phyloP scores from a whole-genome alignment of 495 filamentous ascomycete genomes.

The Stereocaulon alpinum region DNA sequence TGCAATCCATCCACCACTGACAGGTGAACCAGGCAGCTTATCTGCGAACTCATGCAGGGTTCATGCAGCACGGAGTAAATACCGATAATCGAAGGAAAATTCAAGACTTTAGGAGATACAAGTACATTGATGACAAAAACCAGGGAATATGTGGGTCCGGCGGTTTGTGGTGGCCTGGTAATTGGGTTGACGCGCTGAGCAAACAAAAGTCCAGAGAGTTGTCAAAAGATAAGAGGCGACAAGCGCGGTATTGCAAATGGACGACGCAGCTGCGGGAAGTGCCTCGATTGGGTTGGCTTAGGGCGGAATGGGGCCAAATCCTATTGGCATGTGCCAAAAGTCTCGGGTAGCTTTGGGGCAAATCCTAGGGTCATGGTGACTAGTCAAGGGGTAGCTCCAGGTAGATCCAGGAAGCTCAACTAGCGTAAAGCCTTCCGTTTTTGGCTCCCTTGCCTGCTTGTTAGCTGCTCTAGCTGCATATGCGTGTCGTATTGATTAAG shows the following conservation, averaged over 20 bases:
- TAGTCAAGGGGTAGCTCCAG: too few relatives aligned
- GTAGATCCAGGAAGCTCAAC: too few relatives aligned
- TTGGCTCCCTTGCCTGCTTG: not conserved
- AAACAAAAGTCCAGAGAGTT: not conserved
- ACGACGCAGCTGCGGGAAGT: not conserved
- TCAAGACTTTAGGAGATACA: not conserved
- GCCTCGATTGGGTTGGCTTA: not conserved
- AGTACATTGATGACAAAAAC: conserved; percentile 1
- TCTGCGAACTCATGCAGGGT: not conserved
- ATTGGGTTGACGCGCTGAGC: conserved; percentile 6
- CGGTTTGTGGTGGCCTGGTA: not conserved
- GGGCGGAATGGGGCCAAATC: too few relatives aligned
- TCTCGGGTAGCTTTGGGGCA: too few relatives aligned
- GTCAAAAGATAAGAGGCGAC: conserved; percentile 12
- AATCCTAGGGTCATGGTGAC: too few relatives aligned
- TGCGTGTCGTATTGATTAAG: conserved; percentile 9
- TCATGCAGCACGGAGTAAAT: not conserved
- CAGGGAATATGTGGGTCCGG: not conserved
- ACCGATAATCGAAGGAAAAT: conserved; percentile 9
- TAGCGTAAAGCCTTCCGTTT: not conserved
- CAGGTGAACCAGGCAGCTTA: not conserved
- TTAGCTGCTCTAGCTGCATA: not conserved
- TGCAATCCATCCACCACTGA: not conserved
- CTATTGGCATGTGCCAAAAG: too few relatives aligned
- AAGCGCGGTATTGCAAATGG: conserved; percentile 9